phyloP scores from a whole-genome alignment of 768 basidiomycete genomes.

The Russula compacta region DNA sequence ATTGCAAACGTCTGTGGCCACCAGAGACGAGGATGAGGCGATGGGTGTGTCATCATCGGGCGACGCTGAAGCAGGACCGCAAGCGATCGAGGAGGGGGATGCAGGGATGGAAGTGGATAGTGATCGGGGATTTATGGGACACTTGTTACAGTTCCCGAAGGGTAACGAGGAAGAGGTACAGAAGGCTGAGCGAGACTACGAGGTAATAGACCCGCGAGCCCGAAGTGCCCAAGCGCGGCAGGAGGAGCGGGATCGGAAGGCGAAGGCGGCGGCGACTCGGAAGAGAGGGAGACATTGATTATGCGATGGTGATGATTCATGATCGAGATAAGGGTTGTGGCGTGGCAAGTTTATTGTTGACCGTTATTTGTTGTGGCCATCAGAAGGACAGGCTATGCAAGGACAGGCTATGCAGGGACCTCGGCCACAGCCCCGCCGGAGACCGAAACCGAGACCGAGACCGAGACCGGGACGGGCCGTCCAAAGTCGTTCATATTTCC shows the following conservation, averaged over 20 bases:
- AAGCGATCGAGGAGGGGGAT: constrained; percentile 34
- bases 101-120: constrained; percentile 67
- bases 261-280: constrained; percentile 22
- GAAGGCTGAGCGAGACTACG: constrained; percentile 79
- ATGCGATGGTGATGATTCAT: neutral
- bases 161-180: constrained; percentile 63
- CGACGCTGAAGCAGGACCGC: constrained; percentile 21
- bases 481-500: neutral
- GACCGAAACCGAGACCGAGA: neutral
- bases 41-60: constrained; percentile 17
- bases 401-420: too few relatives aligned
- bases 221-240: constrained; percentile 66
- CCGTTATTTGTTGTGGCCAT: neutral
- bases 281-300: constrained; percentile 24
- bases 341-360: neutral
- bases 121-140: constrained; percentile 65
- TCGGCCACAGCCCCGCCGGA: neutral
- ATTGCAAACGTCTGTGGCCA: constrained; percentile 40
- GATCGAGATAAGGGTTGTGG: neutral
- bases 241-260: constrained; percentile 65
- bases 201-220: constrained; percentile 79
- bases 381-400: too few relatives aligned
- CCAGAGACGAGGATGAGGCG: constrained; percentile 22
- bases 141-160: constrained; percentile 68
- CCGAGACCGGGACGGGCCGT: neutral